Evolutionary conservation across 768 basidiomycete genomes (phyloP).

Genomic region (Cyclocybe aegerita): DNA sequence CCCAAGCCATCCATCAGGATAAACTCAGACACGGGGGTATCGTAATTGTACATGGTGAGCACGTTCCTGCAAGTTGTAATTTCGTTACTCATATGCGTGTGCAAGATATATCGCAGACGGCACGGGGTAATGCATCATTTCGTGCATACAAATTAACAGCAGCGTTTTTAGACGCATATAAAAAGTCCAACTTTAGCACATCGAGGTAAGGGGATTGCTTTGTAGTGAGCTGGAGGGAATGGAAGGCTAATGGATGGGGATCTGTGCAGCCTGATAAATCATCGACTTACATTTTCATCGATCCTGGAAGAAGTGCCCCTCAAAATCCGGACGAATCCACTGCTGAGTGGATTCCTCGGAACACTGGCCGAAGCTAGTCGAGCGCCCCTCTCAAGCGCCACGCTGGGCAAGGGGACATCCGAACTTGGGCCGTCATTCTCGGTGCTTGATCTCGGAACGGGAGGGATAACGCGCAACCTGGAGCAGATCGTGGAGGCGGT

Average conservation of each 20-base stretch:
- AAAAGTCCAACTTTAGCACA: conserved; percentile 81
- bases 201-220: conserved; percentile 75
- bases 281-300: conserved; percentile 80
- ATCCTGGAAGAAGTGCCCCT: conserved; percentile 87
- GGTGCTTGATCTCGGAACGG: conserved; percentile 67
- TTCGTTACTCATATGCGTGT: conserved; percentile 12
- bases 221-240: background rate
- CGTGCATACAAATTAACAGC: conserved; percentile 84
- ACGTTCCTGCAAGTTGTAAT: conserved; percentile 6
- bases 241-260: conserved; percentile 14
- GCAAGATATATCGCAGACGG: conserved; percentile 74
- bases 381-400: conserved; percentile 34
- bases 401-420: conserved; percentile 30
- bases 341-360: conserved; percentile 77
- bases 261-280: conserved; percentile 64
- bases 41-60: conserved; percentile 79
- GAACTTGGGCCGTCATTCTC: conserved; percentile 63
- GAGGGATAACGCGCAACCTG: conserved; percentile 71
- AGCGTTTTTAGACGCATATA: conserved; percentile 80
- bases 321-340: conserved; percentile 78
- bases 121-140: conserved; percentile 84
- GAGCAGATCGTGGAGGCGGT: conserved; percentile 85
- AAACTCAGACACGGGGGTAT: conserved; percentile 84
- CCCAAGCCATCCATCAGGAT: conserved; percentile 83
- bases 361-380: conserved; percentile 52